These are phyloP conservation scores for Cryptococcus hybrid DNA, from an alignment of 1,284 basidiomycete species.

Conservation along the genomic window DNA sequence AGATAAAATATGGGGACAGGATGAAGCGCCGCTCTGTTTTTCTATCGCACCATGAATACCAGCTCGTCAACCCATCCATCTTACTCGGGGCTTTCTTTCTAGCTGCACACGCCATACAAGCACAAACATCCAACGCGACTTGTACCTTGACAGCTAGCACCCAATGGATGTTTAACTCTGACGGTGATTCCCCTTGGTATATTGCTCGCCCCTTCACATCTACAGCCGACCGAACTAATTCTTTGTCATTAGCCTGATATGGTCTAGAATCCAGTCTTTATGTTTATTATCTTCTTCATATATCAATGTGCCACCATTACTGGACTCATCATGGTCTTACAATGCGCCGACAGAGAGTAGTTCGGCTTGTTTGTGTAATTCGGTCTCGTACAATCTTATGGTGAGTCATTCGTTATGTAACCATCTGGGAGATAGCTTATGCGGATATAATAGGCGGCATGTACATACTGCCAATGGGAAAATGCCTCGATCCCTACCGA, in stretches of 20 bases:
- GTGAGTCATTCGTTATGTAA: constrained; percentile 8
- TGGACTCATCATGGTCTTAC: constrained; percentile 22
- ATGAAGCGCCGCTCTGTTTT: neutral
- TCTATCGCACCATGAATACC: neutral
- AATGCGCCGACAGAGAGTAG: constrained; percentile 12
- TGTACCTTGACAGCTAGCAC: constrained; percentile 14
- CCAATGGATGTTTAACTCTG: constrained; percentile 26
- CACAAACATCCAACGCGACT: constrained; percentile 24
- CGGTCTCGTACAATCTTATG: constrained; percentile 25
- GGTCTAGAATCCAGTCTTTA: constrained; percentile 33
- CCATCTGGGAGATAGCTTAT: neutral
- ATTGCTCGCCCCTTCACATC: neutral
- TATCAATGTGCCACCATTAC: constrained; percentile 30
- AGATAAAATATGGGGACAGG: neutral
- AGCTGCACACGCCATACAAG: constrained; percentile 1
- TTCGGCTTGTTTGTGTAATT: constrained; percentile 26
- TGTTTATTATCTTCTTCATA: constrained; percentile 16
- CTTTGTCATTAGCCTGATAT: constrained; percentile 15
- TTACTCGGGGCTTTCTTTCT: too few relatives aligned
- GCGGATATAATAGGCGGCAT: constrained; percentile 18
- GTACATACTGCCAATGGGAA: constrained; percentile 21
- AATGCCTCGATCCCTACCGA: constrained; percentile 10
- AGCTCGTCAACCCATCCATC: too few relatives aligned
- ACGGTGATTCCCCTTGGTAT: constrained; percentile 31
- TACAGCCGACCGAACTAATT: neutral